Conservation (phyloP, 1,284 basidiomycete species). For the Farysia itapuensis region DNA sequence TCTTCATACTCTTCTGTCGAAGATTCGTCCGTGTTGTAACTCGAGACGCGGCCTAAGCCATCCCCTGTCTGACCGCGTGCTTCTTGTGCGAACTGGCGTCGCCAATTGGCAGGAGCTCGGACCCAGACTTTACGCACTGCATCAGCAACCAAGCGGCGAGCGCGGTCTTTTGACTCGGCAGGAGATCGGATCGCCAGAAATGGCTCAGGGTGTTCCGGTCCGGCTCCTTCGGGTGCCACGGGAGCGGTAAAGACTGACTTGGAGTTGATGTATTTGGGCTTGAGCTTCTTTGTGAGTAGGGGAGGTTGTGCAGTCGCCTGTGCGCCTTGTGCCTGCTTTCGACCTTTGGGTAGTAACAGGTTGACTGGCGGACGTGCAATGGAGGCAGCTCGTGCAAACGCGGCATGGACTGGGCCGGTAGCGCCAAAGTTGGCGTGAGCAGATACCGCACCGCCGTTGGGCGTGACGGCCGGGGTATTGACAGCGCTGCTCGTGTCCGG, state of each 20-base stretch:
- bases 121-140: slow-evolving; percentile 54
- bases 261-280: slow-evolving; percentile 25
- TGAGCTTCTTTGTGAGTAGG: slow-evolving; percentile 10
- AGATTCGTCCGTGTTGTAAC: slow-evolving; percentile 18
- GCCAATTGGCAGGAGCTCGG: slow-evolving; percentile 54
- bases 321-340: neutral
- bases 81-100: slow-evolving; percentile 51
- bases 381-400: slow-evolving; percentile 43
- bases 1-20: slow-evolving; percentile 27
- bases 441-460: slow-evolving; percentile 29
- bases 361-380: slow-evolving; percentile 36
- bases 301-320: neutral
- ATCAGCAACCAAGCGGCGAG: slow-evolving; percentile 51
- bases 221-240: slow-evolving; percentile 42
- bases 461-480: slow-evolving; percentile 53
- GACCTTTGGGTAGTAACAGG: slow-evolving; percentile 28
- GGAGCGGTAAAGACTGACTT: slow-evolving; percentile 42
- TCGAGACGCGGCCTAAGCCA: neutral
- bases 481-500: slow-evolving; percentile 49
- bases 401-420: slow-evolving; percentile 35
- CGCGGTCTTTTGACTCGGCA: slow-evolving; percentile 47
- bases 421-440: slow-evolving; percentile 35
- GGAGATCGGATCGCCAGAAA: slow-evolving; percentile 54
- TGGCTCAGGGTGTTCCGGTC: slow-evolving; percentile 38
- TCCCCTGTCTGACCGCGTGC: slow-evolving; percentile 10